Evolutionary conservation across 108 stramenopile genomes (phyloP).

Genomic region (Fistulifera solaris): DNA sequence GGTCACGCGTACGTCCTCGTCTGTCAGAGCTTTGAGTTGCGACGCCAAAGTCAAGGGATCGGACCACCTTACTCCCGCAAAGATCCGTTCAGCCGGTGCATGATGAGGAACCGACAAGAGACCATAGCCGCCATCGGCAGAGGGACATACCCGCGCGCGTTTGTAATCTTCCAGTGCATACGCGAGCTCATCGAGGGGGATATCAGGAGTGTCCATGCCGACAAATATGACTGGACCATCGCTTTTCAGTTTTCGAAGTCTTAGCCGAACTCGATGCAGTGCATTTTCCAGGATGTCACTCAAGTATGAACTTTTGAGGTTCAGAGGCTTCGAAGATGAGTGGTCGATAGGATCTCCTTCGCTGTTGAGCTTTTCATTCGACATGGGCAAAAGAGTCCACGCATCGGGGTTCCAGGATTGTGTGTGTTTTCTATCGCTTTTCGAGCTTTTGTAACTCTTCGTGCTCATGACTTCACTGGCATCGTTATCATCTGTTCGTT

Average conservation of each 20-base stretch:
- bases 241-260: not conserved
- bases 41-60: conserved; percentile 62
- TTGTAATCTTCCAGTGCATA: conserved; percentile 25
- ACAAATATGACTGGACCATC: conserved; percentile 54
- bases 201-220: conserved; percentile 80
- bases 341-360: too few species aligned
- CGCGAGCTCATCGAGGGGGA: conserved; percentile 61
- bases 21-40: conserved; percentile 75
- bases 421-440: too few species aligned
- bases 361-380: too few species aligned
- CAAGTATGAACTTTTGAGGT: not conserved
- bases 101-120: conserved; percentile 59
- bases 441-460: too few species aligned
- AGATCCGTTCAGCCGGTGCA: conserved; percentile 31
- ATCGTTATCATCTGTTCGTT: not conserved
- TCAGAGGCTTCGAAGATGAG: not conserved
- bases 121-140: conserved; percentile 82
- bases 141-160: conserved; percentile 59
- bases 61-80: conserved; percentile 61
- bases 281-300: conserved; percentile 5
- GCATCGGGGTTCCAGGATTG: too few species aligned
- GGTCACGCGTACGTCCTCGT: conserved; percentile 34
- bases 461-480: too few species aligned
- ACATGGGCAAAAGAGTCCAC: too few species aligned
- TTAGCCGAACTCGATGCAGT: conserved; percentile 6